phyloP scores from a whole-genome alignment of 2,329 filamentous ascomycete genomes.

The Claviceps africana region DNA sequence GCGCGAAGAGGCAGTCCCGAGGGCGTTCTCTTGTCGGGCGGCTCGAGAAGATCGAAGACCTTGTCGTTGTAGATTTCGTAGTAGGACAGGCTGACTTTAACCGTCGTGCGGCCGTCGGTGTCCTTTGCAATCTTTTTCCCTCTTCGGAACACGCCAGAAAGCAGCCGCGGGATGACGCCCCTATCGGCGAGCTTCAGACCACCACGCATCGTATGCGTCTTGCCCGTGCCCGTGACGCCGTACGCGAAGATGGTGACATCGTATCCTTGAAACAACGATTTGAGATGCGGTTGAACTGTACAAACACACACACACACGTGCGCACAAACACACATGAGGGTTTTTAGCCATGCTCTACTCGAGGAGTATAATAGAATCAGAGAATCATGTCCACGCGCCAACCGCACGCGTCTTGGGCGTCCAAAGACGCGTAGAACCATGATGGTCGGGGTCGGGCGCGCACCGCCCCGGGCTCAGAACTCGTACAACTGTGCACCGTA shows the following conservation, averaged over 20 bases:
- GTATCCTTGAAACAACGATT: slow-evolving; percentile 79
- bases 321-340: too few relatives aligned
- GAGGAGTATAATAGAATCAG: neutral
- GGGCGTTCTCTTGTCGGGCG: slow-evolving; percentile 72
- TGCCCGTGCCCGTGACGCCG: slow-evolving; percentile 83
- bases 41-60: slow-evolving; percentile 79
- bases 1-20: slow-evolving; percentile 69
- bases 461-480: neutral
- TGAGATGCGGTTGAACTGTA: slow-evolving; percentile 74
- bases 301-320: neutral
- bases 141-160: slow-evolving; percentile 74
- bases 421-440: too few relatives aligned
- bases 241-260: slow-evolving; percentile 88
- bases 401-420: neutral
- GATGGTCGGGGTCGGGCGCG: neutral
- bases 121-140: slow-evolving; percentile 79
- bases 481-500: slow-evolving; percentile 25
- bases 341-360: slow-evolving; percentile 11
- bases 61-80: slow-evolving; percentile 98
- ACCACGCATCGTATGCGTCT: slow-evolving; percentile 92
- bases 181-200: slow-evolving; percentile 74
- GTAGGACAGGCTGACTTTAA: slow-evolving; percentile 70
- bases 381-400: neutral
- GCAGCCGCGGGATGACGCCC: slow-evolving; percentile 72
- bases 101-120: slow-evolving; percentile 51